Conservation (phyloP, 208 protist genomes). For the Trypanosoma boissoni region DNA sequence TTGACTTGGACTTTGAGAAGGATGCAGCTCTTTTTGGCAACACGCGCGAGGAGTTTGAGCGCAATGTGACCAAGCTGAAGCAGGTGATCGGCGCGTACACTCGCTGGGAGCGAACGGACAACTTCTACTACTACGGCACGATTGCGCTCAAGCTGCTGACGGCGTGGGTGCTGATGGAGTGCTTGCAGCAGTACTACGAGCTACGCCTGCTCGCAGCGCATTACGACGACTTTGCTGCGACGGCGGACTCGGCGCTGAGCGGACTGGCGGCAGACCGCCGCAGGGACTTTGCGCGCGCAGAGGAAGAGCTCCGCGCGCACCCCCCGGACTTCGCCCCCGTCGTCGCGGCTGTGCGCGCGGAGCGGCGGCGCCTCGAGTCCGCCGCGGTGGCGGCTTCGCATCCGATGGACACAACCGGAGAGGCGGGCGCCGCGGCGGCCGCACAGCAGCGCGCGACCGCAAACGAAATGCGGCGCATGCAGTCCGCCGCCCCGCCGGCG, state of each 20-base stretch:
- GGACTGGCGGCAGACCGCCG: conserved; percentile 31
- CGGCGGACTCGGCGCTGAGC: conserved; percentile 53
- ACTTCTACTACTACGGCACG: conserved; percentile 82
- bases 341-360: conserved; percentile 40
- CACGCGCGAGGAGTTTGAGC: conserved; percentile 80
- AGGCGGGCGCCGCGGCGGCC: conserved; percentile 27
- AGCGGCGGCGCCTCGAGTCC: conserved; percentile 36
- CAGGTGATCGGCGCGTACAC: conserved; percentile 78
- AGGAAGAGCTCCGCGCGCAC: conserved; percentile 36
- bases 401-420: conserved; percentile 82
- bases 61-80: conserved; percentile 75
- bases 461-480: conserved; percentile 41
- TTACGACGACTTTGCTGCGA: conserved; percentile 72
- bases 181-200: conserved; percentile 78
- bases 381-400: conserved; percentile 17
- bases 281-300: conserved; percentile 39
- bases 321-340: conserved; percentile 60
- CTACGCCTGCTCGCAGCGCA: conserved; percentile 55
- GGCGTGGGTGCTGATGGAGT: conserved; percentile 71
- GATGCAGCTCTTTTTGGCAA: conserved; percentile 80
- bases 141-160: conserved; percentile 64
- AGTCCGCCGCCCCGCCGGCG: conserved; percentile 7
- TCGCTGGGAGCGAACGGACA: conserved; percentile 82
- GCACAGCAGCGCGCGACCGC: conserved; percentile 26
- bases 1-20: conserved; percentile 85